phyloP scores from a whole-genome alignment of 2,329 filamentous ascomycete genomes.

The Lecanicillium sp. region DNA sequence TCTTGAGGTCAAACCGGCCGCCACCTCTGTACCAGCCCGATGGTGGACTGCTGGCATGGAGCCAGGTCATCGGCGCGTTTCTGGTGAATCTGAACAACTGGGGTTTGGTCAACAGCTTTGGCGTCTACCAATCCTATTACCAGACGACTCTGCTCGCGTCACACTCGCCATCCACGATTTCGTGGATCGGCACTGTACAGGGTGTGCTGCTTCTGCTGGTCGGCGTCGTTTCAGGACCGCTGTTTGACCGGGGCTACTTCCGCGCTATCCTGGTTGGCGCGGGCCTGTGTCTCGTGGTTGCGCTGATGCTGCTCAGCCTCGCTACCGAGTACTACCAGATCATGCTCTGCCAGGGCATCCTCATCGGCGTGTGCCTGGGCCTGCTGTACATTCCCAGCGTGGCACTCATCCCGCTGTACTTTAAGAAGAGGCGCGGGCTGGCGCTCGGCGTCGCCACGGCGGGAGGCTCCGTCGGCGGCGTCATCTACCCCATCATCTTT shows the following conservation, averaged over 20 bases:
- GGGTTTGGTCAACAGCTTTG: conserved; percentile 33
- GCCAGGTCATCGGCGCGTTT: not conserved
- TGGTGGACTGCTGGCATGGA: not conserved
- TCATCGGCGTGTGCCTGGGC: conserved; percentile 28
- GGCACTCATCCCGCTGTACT: conserved; percentile 32
- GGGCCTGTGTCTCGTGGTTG: conserved; percentile 26
- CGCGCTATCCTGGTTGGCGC: conserved; percentile 27
- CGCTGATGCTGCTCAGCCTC: conserved; percentile 37
- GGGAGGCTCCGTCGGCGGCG: conserved; percentile 32
- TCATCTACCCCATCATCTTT: conserved; percentile 24
- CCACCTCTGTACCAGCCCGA: too few species aligned
- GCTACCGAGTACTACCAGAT: conserved; percentile 35
- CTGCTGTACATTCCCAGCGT: conserved; percentile 27
- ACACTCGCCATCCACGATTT: conserved; percentile 29
- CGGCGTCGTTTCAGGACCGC: conserved; percentile 30
- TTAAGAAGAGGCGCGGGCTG: conserved; percentile 22
- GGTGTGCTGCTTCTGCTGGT: conserved; percentile 31
- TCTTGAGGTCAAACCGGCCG: too few species aligned
- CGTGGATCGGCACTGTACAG: conserved; percentile 39
- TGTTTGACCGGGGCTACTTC: conserved; percentile 35
- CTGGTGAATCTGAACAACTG: not conserved
- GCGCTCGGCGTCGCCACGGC: conserved; percentile 23
- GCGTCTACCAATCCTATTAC: conserved; percentile 32
- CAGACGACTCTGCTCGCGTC: conserved; percentile 24
- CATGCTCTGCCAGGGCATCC: conserved; percentile 29